phyloP scores from a whole-genome alignment of 75 land plant genomes.

The Cupressus sempervirens region DNA sequence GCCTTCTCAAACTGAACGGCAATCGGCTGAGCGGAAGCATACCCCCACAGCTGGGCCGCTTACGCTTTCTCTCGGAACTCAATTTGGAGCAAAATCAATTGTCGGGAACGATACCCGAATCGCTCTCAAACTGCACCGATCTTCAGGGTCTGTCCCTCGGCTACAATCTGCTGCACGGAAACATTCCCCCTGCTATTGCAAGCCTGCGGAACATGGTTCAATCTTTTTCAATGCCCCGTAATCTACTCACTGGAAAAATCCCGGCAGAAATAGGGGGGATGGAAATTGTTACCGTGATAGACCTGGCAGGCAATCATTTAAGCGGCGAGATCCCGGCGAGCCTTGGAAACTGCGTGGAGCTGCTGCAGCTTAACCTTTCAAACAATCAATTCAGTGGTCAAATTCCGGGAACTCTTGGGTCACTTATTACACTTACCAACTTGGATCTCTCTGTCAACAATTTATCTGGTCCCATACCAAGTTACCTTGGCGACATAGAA shows the following conservation, averaged over 20 bases:
- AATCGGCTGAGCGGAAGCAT: constrained; percentile 50
- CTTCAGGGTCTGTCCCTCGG: constrained; percentile 40
- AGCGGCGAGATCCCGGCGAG: constrained; percentile 50
- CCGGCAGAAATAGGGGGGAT: constrained; percentile 49
- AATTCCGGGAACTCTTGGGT: constrained; percentile 18
- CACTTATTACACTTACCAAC: constrained; percentile 21
- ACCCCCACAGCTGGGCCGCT: constrained; percentile 36
- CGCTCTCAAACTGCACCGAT: constrained; percentile 29
- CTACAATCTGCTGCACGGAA: constrained; percentile 45
- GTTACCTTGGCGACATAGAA: constrained; percentile 8
- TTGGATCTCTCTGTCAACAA: constrained; percentile 28
- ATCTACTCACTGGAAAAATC: constrained; percentile 34
- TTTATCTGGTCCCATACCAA: constrained; percentile 23
- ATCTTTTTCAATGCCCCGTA: constrained; percentile 43
- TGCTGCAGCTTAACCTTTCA: constrained; percentile 26
- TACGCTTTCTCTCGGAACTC: constrained; percentile 29
- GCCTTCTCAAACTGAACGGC: constrained; percentile 21
- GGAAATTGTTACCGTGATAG: constrained; percentile 37
- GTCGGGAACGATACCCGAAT: constrained; percentile 33
- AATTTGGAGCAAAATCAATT: constrained; percentile 42
- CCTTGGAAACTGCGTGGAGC: constrained; percentile 49
- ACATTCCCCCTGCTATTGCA: constrained; percentile 34
- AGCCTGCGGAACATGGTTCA: constrained; percentile 27
- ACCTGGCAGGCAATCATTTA: constrained; percentile 48
- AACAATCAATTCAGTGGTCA: constrained; percentile 22